phyloP scores from a whole-genome alignment of 2,329 filamentous ascomycete genomes.

The Ceratocystis ficicola region DNA sequence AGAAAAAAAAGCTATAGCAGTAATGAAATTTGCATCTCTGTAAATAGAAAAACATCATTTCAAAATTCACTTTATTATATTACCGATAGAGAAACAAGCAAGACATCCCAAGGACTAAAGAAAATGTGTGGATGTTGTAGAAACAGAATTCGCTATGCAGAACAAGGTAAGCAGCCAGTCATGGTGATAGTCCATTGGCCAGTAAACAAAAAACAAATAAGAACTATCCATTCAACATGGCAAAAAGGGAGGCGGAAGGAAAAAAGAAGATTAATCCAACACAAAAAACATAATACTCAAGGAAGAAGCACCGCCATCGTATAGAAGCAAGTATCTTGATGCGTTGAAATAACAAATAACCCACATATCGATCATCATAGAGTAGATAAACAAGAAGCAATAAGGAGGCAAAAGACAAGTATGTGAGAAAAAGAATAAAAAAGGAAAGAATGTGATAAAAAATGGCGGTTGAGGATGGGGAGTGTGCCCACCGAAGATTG shows the following conservation, averaged over 20 bases:
- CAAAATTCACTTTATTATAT: not conserved
- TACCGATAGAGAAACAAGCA: not conserved
- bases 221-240: not conserved
- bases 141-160: slow-evolving; percentile 8
- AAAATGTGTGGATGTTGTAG: not conserved
- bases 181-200: not conserved
- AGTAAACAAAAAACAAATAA: not conserved
- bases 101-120: not conserved
- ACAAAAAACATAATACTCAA: not conserved
- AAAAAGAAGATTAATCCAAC: slow-evolving; percentile 1
- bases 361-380: slow-evolving; percentile 16
- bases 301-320: not conserved
- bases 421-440: not conserved
- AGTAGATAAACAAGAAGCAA: slow-evolving; percentile 17
- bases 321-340: not conserved
- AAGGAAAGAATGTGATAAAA: not conserved
- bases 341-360: slow-evolving; percentile 13
- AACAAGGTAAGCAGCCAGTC: not conserved
- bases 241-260: not conserved
- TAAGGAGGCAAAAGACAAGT: not conserved
- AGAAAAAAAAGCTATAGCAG: no score
- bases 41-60: not conserved
- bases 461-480: not conserved
- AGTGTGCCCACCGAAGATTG: not conserved
- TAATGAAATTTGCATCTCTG: no score